Base-by-base conservation (phyloP, 371 early-diverging fungal species). In the Mucor plumbeus region DNA sequence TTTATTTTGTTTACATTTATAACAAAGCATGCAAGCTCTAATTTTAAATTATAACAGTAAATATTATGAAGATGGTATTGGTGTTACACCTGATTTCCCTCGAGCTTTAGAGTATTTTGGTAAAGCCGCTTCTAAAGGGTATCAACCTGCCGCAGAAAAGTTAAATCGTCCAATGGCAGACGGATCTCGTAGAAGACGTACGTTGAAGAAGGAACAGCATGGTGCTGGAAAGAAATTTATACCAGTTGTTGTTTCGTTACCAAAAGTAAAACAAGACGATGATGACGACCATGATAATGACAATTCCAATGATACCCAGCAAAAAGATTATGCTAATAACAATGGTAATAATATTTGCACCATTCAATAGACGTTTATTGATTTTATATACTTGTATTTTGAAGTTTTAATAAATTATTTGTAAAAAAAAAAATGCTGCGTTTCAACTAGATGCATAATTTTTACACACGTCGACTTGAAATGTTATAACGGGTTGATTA, bases 11-110 rank as follows among this genome's bases (percentile, higher is more conserved):
- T 17, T 14, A 9, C 17, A 41, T 33, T 4, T 40, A 19, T 53
- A 73, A 65, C 26, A 76, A 77, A 9, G 79, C 78, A 14, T 77
- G 79, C 1, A 81, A 79, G 77, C 0, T 73, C 74, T 48, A 38
- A 38, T 38, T 38, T 38, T 38, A 1, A 11, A n/a, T 26, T 26
- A 26, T 26, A 26, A 26, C 40, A 76, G 77, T 7, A 64, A 47
- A 19, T 77, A 77, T 62, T 67, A 71, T 58, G 77, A 77, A 41
- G 43, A 63, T 38, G 77, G 77, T 17, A 59, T 74, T 31, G 77
- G 77, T 33, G 69, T 71, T 5, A 5, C 47, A 10, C 57, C 72
- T 7, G 70, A 78, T 64, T 61, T 68, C 11, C 43, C 34, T 2
- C 66, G 67, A 6, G 78, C 78, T 17, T n/a, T 59, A 1, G 71